phyloP scores from a whole-genome alignment of 116 monocot genomes.

The Cymodocea nodosa region DNA sequence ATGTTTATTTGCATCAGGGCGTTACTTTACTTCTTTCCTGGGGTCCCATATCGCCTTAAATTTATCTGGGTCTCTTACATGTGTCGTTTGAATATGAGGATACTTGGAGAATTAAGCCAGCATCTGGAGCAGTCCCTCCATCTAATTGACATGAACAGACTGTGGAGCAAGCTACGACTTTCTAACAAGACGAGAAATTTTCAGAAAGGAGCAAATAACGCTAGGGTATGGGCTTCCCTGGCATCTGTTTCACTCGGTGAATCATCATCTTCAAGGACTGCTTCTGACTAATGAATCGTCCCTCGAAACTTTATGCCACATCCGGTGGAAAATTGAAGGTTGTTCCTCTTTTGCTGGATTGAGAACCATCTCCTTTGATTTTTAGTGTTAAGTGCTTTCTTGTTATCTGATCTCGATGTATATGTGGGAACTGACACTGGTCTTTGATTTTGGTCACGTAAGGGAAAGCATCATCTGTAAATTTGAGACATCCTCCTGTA shows the following conservation, averaged over 20 bases:
- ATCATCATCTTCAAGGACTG: conserved; percentile 31
- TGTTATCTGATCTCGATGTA: neutral
- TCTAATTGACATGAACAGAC: conserved; percentile 47
- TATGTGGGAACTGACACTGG: too few species aligned
- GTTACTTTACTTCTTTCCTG: conserved; percentile 25
- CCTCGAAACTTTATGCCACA: neutral
- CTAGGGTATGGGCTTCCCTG: conserved; percentile 76
- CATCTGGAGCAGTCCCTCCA: conserved; percentile 33
- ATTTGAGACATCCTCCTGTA: too few species aligned
- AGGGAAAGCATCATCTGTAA: too few species aligned
- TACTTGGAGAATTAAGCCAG: conserved; percentile 28
- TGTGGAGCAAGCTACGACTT: conserved; percentile 56
- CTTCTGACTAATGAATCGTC: conserved; percentile 6
- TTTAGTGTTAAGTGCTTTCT: neutral
- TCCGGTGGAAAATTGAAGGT: neutral
- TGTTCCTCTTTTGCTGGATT: neutral
- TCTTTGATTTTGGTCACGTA: too few species aligned
- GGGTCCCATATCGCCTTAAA: conserved; percentile 30
- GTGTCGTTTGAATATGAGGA: conserved; percentile 11
- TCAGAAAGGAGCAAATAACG: conserved; percentile 68
- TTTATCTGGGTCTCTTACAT: conserved; percentile 17
- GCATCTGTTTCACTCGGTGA: conserved; percentile 83
- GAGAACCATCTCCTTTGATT: neutral
- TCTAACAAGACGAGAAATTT: conserved; percentile 59
- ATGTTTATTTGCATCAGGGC: conserved; percentile 42